Evolutionary conservation across 768 basidiomycete genomes (phyloP), one percentile per base, ranked within the genome.

Genomic region (Leccinum subtestaceum): DNA sequence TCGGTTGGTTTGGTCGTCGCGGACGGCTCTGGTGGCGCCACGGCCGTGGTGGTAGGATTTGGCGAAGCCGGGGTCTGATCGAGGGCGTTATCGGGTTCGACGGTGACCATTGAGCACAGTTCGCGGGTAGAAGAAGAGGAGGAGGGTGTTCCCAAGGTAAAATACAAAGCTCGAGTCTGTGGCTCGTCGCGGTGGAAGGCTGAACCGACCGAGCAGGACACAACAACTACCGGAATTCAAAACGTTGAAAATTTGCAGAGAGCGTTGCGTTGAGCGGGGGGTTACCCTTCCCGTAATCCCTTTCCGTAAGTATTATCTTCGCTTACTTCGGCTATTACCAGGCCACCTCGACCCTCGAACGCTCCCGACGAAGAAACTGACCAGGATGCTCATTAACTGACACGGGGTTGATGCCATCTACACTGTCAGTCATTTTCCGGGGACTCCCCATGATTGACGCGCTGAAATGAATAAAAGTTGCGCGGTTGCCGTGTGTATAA

Each of bases 191-290:
- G 60, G 32, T 31, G 59, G 32, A 54, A 43, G 17, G 40, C 59
- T 62, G 55, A 60, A 56, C 65, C 21, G 32, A 58, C 58, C 56
- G 57, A 49, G 56, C 55, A 50, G 54, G 58, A 54, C 29, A 56
- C 47, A 48, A 43, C 40, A 47, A 43, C 40, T 43, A 43, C 40
- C n/a, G 36, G 15, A 43, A n/a, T 56, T 59, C 54, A 48, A 34
- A 60, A 60, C 51, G 64, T 46, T 52, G 68, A 71, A 71, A 72
- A 63, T 66, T 70, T 70, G 70, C 52, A 43, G 60, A 68, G 55
- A 52, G 61, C 52, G 61, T 43, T 43, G 59, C 50, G 53, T 63
- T 63, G 70, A 56, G 61, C 61, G 64, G 53, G 46, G 21, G 55
- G 62, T 58, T 38, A 21, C 56, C 53, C 43, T 50, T 72, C 50